Conservation (phyloP, 2,329 filamentous ascomycete genomes). For the Claviceps sp. region DNA sequence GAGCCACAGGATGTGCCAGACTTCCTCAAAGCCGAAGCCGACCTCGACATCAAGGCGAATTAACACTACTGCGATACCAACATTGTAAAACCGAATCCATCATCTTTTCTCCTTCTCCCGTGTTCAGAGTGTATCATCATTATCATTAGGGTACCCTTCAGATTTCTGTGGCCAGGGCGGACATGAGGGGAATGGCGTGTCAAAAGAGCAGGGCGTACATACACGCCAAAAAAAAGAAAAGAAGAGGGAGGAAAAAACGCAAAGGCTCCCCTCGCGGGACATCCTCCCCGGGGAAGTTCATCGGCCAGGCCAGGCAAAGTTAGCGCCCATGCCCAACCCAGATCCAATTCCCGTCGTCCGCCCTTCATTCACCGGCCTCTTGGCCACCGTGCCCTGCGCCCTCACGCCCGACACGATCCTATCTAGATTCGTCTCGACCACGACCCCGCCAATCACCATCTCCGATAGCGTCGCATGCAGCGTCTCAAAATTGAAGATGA, state of each 20-base stretch:
- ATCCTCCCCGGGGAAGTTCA: conserved; percentile 7
- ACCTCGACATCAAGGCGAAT: conserved; percentile 8
- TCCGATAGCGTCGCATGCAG: conserved; percentile 81
- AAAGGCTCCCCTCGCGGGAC: too few species aligned
- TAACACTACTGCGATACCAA: not conserved
- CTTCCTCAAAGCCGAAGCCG: conserved; percentile 10
- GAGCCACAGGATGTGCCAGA: conserved; percentile 24
- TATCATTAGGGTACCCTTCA: not conserved
- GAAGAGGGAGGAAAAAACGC: not conserved
- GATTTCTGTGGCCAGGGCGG: not conserved
- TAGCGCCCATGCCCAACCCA: conserved; percentile 42
- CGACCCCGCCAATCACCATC: conserved; percentile 91
- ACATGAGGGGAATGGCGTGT: not conserved
- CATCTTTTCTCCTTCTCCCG: not conserved
- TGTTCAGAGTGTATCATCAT: not conserved
- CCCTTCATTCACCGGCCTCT: conserved; percentile 64
- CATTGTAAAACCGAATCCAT: not conserved
- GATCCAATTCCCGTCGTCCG: conserved; percentile 31
- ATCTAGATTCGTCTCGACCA: conserved; percentile 83
- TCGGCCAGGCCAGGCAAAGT: conserved; percentile 40
- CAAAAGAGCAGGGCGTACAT: not conserved
- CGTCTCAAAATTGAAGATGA: conserved; percentile 98
- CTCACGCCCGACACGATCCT: conserved; percentile 77
- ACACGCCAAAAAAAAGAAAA: not conserved
- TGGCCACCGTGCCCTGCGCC: conserved; percentile 63